Evolutionary conservation across 805 yeast genomes (phyloP), one percentile per base, ranked within the genome.

Genomic region (Metschnikowia reukaufii): DNA sequence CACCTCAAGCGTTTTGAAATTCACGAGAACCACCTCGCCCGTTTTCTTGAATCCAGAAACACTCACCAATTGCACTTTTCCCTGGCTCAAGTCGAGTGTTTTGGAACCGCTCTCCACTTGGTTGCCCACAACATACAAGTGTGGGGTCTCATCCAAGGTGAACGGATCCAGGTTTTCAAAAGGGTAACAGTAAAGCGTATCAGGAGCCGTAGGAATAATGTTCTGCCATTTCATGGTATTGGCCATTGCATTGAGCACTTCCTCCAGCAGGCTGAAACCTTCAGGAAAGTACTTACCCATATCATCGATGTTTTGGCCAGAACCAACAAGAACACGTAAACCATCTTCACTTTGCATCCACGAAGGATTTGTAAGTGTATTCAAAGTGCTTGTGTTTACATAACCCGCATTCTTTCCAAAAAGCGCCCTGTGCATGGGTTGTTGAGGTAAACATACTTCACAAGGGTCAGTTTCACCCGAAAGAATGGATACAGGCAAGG

Each of bases 121-220:
- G 61, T 91, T 92, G 0, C 97, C 98, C 3, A 81, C 88, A 56
- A 88, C 81, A 59, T 86, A 89, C 2, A 91, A 84, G 61, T 89
- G 91, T 0, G 98, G 98, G 15, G 87, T 80, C 58, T 87, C 88
- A 8, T 69, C 69, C n/a, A 94, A 68, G 1, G 83, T 72, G 63
- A 92, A 89, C 3, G 98, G 98, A 64, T 94, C 98, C 1, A 61
- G 58, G 20, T 81, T 79, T 9, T 77, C 76, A 58, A 76, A 91
- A 0, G 99, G 97, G 57, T 88, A 90, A 54, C 96, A 83, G 76
- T 91, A 86, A 36, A 94, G 67, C 0, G 99, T 94, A 60, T 94
- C 98, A 0, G 99, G 99, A 1, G 97, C 96, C 0, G 97, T 90
- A 2, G 99, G 99, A 0, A 88, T 83, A 19, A 88, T 72, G 59